These are phyloP conservation scores for Coniochaeta sp. DNA, from an alignment of 2,329 filamentous ascomycete genomes.

Conservation along the genomic window DNA sequence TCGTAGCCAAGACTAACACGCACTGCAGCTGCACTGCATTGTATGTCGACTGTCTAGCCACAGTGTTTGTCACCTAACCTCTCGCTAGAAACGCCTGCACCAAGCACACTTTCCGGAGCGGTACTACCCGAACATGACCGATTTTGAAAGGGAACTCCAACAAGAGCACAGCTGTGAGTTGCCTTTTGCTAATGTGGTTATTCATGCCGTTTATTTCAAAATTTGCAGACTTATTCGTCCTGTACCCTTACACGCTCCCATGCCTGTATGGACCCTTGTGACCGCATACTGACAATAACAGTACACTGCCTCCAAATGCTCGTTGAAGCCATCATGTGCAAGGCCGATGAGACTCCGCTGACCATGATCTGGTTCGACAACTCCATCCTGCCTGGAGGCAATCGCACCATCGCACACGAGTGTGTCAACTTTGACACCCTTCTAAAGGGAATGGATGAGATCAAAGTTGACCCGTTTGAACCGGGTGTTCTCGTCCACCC, in stretches of 20 bases:
- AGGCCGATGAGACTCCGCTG: conserved; percentile 16
- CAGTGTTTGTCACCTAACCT: conserved; percentile 6
- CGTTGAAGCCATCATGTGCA: conserved; percentile 15
- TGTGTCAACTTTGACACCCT: conserved; percentile 15
- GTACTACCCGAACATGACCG: conserved; percentile 16
- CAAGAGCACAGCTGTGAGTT: conserved; percentile 14
- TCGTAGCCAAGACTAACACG: neutral
- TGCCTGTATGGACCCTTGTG: too few relatives aligned
- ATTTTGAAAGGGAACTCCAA: conserved; percentile 14
- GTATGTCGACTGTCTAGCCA: conserved; percentile 9
- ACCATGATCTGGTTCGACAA: conserved; percentile 18
- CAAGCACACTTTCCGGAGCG: conserved; percentile 16
- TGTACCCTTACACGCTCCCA: neutral
- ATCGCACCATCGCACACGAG: conserved; percentile 9
- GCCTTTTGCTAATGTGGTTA: neutral
- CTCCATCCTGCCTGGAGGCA: conserved; percentile 15
- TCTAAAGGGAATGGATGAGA: conserved; percentile 13
- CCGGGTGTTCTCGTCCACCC: conserved; percentile 15
- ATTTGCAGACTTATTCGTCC: too few relatives aligned
- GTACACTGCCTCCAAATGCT: conserved; percentile 17
- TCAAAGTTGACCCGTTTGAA: conserved; percentile 15
- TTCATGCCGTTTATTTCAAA: neutral
- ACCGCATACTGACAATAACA: conserved; percentile 3
- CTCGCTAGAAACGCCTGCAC: conserved; percentile 14
- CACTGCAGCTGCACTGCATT: conserved; percentile 10